These are phyloP conservation scores for Podaxis carcinomalis DNA, from an alignment of 768 basidiomycete species.

Conservation along the genomic window DNA sequence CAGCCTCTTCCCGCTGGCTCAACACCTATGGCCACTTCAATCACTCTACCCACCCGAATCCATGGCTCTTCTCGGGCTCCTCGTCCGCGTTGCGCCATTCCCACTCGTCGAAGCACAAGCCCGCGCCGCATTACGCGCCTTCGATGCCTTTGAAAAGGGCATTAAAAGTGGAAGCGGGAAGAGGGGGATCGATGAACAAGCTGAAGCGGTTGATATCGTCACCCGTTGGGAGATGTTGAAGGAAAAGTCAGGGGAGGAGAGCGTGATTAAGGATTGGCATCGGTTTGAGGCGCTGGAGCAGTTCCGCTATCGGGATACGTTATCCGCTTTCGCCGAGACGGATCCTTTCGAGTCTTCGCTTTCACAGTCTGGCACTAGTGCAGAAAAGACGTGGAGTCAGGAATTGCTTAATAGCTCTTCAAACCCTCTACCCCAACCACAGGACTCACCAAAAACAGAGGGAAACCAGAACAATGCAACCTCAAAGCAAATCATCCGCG, in stretches of 20 bases:
- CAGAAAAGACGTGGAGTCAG: background rate
- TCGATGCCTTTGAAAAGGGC: constrained; percentile 40
- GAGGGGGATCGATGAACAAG: constrained; percentile 10
- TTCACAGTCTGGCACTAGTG: background rate
- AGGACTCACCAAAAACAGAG: background rate
- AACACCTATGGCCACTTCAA: constrained; percentile 65
- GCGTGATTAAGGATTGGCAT: constrained; percentile 56
- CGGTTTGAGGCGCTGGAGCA: constrained; percentile 47
- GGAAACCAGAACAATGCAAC: background rate
- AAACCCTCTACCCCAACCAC: constrained; percentile 16
- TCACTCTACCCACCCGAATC: constrained; percentile 38
- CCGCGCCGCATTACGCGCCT: constrained; percentile 52
- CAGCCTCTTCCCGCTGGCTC: constrained; percentile 67
- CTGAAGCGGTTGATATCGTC: constrained; percentile 45
- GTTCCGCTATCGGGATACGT: constrained; percentile 62
- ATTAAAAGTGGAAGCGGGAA: background rate
- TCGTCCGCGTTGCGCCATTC: constrained; percentile 59
- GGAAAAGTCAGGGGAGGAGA: constrained; percentile 9
- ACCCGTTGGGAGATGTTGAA: constrained; percentile 43
- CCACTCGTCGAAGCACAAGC: constrained; percentile 80
- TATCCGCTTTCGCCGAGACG: constrained; percentile 44
- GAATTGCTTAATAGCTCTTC: background rate
- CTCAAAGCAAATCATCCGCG: constrained; percentile 20
- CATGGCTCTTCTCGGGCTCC: constrained; percentile 66
- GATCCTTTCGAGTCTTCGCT: constrained; percentile 9